Base-by-base conservation (phyloP, 2,329 filamentous ascomycete genomes). In the Aaosphaeria arxii region DNA sequence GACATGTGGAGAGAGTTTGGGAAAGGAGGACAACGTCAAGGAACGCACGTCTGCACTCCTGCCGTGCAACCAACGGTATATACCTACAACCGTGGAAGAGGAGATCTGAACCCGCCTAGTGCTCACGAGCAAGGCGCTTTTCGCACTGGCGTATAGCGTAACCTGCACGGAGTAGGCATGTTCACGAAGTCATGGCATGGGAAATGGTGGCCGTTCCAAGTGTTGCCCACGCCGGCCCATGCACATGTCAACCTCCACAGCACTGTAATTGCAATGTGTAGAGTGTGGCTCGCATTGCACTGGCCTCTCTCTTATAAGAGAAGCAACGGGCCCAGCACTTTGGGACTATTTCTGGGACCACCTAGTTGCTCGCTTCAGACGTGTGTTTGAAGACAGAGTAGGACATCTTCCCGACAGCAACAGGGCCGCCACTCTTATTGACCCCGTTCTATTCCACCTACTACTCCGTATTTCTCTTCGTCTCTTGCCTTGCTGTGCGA, bases 401-500 rank as follows among this genome's bases (percentile, higher is more conserved):
- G 53, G 56, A 45, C 48, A 58, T 46, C 52, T 48, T 56, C 53
- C 48, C 40, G 49, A 43, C 45, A 46, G 45, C 38, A 52, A 52
- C 58, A 64, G 53, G 53, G 58, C 62, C 61, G 60, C 61, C 63
- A 64, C 59, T 57, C 62, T 62, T 59, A 64, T 56, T 53, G 54
- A 54, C 58, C 44, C 42, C 42, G 41, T 52, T 49, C 47, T 43
- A 43, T 24, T 24, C 17, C 17, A 24, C 17, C 17, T 24, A 24
- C 17, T 24, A 24, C 17, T 24, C 17, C 17, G 17, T 61, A 62
- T 61, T 63, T 60, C 58, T 55, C 58, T 53, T 62, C 56, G 53
- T 55, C 60, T 54, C 51, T 59, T 58, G 57, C 59, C 59, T 62
- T 7, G 56, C 52, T 59, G 56, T 61, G 58, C 61, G 55, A 63